A percentile compares a stretch with the other conserved stretches of the same genome.
Conservation (phyloP, 2,329 filamentous ascomycete genomes). For the Ceratocystis destructans region DNA sequence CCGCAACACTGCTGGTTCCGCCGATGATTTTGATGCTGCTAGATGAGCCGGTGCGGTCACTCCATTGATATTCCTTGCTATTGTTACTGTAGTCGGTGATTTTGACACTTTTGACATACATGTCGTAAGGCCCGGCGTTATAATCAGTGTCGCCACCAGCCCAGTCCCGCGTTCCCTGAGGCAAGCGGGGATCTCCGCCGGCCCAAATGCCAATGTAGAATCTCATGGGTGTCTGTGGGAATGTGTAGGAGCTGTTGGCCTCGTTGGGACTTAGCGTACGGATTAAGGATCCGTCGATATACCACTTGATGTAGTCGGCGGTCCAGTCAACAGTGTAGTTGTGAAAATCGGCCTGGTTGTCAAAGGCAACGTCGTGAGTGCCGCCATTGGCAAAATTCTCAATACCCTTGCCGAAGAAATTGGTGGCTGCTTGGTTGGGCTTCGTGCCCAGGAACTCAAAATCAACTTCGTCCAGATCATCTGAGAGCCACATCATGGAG, state of each 20-base stretch:
- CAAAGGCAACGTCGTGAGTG: slow-evolving; percentile 41
- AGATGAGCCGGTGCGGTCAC: slow-evolving; percentile 46
- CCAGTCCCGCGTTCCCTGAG: slow-evolving; percentile 50
- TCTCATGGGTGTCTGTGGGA: slow-evolving; percentile 65
- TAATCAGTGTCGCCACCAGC: slow-evolving; percentile 58
- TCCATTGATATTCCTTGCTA: slow-evolving; percentile 48
- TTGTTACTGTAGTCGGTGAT: slow-evolving; percentile 47
- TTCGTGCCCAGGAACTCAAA: slow-evolving; percentile 69
- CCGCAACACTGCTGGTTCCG: slow-evolving; percentile 44
- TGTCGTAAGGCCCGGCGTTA: slow-evolving; percentile 51
- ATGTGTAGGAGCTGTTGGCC: slow-evolving; percentile 48
- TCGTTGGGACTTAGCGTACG: slow-evolving; percentile 50
- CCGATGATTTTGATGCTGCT: slow-evolving; percentile 46
- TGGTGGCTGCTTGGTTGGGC: slow-evolving; percentile 48
- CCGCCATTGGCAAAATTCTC: slow-evolving; percentile 49
- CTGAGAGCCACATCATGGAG: slow-evolving; percentile 69
- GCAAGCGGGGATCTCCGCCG: slow-evolving; percentile 42
- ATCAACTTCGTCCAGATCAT: slow-evolving; percentile 77
- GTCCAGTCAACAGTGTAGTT: slow-evolving; percentile 71
- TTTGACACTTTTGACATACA: slow-evolving; percentile 51
- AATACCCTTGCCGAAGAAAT: slow-evolving; percentile 68
- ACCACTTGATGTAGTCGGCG: slow-evolving; percentile 49
- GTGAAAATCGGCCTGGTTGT: slow-evolving; percentile 49
- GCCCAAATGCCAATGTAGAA: slow-evolving; percentile 55
- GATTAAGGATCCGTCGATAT: slow-evolving; percentile 52